phyloP scores from a whole-genome alignment of 2,329 filamentous ascomycete genomes.

The Pseudogymnoascus sp. region DNA sequence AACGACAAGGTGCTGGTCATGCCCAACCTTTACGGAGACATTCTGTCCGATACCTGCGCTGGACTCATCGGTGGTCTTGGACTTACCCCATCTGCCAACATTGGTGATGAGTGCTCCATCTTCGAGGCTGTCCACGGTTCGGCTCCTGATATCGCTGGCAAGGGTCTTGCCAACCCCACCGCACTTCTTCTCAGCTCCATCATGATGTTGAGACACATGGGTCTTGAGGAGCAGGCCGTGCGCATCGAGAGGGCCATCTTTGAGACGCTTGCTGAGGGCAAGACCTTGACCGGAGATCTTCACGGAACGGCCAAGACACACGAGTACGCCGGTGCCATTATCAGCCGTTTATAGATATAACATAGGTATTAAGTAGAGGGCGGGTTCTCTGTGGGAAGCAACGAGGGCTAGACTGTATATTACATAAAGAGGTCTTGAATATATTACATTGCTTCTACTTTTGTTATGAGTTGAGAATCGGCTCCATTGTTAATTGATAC shows the following conservation, averaged over 20 bases:
- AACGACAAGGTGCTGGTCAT: conserved; percentile 98
- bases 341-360: conserved; percentile 39
- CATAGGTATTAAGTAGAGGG: conserved; percentile 13
- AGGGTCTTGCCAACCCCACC: conserved; percentile 94
- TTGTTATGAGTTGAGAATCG: not conserved
- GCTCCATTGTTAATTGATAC: no score
- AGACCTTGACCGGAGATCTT: conserved; percentile 89
- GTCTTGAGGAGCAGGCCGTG: conserved; percentile 71
- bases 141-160: conserved; percentile 91
- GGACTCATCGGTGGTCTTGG: conserved; percentile 96
- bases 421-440: conserved; percentile 19
- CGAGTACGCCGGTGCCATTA: conserved; percentile 91
- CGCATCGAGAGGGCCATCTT: conserved; percentile 94
- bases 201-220: conserved; percentile 99
- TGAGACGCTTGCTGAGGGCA: conserved; percentile 89
- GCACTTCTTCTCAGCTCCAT: conserved; percentile 90
- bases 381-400: not conserved
- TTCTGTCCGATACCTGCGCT: conserved; percentile 98
- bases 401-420: conserved; percentile 22
- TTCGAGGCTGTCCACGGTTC: conserved; percentile 99
- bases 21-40: conserved; percentile 99
- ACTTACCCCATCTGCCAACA: conserved; percentile 95
- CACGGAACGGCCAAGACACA: conserved; percentile 93
- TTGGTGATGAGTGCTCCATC: conserved; percentile 97
- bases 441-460: conserved; percentile 6